Base-by-base conservation (phyloP, 495 filamentous ascomycete species). In the Jackrogersella multiformis region DNA sequence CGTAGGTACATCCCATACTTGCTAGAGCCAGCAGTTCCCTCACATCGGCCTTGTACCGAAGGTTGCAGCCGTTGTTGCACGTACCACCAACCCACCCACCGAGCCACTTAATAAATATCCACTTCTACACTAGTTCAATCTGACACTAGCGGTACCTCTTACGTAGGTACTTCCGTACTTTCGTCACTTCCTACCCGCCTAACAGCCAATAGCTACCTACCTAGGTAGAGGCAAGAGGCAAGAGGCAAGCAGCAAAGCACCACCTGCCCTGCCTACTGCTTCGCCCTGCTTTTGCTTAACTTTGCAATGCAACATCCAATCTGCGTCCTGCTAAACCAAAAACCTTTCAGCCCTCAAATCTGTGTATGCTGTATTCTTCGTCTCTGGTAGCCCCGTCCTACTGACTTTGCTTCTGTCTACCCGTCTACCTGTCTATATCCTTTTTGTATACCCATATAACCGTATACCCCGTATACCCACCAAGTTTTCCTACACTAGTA, bases 341-440 rank as follows among this genome's bases (percentile, higher is more conserved):
- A 55, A 44, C 49, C 56, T 56, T 59, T 63, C 58, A 64, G 65
- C 59, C 59, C 59, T 68, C 59, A 68, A 68, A 32, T 63, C 39
- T 51, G 15, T 30, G 26, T 30, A n/a, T n/a, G n/a, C n/a, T n/a
- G n/a, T 52, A 48, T 57, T 59, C 42, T 45, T 53, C 52, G 16
- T 51, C 52, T 49, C 49, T 44, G 56, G 34, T 49, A 57, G 38
- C 12, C 49, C 18, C 23, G 5, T 4, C 30, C 30, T 26, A 26
- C 16, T 57, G 30, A 28, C 18, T 41, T 23, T 15, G 15, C 34
- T 49, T 12, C 32, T 54, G 1, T 38, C 15, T 57, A n/a, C n/a
- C n/a, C n/a, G n/a, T 41, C 7, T 26, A 7, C 16, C 51, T 35
- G 34, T 44, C n/a, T 54, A 56, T 56, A 56, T 34, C 57, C 20